Percentiles rank a stretch among this genome's conserved stretches.
Evolutionary conservation across 768 basidiomycete species (phyloP).

Genomic region (Ramaria sp.): DNA sequence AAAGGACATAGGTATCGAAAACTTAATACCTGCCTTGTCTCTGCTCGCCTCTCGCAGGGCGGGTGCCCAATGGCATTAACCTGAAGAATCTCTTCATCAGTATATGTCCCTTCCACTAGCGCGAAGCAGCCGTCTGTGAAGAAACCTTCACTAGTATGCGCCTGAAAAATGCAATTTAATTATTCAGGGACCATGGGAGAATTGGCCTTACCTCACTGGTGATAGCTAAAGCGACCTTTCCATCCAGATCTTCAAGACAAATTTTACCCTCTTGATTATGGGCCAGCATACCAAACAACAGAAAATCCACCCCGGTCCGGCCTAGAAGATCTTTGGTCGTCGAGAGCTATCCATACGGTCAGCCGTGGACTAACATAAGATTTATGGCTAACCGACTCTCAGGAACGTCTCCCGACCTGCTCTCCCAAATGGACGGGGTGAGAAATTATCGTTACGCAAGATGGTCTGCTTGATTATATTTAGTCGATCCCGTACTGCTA

Average conservation of each 20-base stretch:
- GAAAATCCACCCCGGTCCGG: slow-evolving; percentile 78
- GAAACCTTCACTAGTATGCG: slow-evolving; percentile 88
- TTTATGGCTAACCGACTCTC: slow-evolving; percentile 43
- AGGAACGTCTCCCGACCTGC: slow-evolving; percentile 68
- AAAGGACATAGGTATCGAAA: not conserved
- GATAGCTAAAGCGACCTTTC: slow-evolving; percentile 80
- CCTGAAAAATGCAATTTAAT: slow-evolving; percentile 25
- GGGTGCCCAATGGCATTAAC: slow-evolving; percentile 96
- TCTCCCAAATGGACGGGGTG: slow-evolving; percentile 75
- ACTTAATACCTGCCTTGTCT: slow-evolving; percentile 49
- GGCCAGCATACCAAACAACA: slow-evolving; percentile 87
- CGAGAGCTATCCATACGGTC: slow-evolving; percentile 47
- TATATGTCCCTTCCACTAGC: slow-evolving; percentile 93
- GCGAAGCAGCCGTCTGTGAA: slow-evolving; percentile 97
- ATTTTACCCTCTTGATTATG: slow-evolving; percentile 85
- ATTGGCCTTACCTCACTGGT: slow-evolving; percentile 58
- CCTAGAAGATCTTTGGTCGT: slow-evolving; percentile 96
- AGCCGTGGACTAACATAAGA: not conserved
- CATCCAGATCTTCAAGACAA: slow-evolving; percentile 90
- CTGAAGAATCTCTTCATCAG: slow-evolving; percentile 76
- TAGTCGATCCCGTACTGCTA: slow-evolving; percentile 73
- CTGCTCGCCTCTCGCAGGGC: slow-evolving; percentile 83
- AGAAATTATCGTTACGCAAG: slow-evolving; percentile 93
- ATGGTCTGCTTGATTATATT: slow-evolving; percentile 90
- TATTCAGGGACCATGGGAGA: not conserved